phyloP scores from a whole-genome alignment of 163 green algal genomes.

The Volvox carteri region DNA sequence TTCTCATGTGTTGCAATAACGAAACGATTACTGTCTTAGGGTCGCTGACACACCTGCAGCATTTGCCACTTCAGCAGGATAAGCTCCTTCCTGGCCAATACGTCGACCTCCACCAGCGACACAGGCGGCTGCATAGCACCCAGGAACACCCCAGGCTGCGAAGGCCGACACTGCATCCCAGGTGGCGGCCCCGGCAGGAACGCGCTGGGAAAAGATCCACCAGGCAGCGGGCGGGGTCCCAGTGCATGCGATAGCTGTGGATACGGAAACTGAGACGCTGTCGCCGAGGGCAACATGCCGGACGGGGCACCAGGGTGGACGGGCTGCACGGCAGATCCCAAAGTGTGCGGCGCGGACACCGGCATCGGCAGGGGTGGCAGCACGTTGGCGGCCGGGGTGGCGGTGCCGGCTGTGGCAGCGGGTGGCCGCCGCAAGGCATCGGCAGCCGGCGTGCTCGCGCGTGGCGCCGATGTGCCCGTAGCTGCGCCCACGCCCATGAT shows the following conservation, averaged over 20 bases:
- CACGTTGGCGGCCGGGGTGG: background rate
- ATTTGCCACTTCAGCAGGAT: slow-evolving; percentile 47
- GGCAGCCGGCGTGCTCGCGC: background rate
- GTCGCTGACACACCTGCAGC: slow-evolving; percentile 15
- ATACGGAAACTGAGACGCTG: background rate
- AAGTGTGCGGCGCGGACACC: background rate
- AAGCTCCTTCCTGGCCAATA: slow-evolving; percentile 47
- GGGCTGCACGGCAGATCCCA: background rate
- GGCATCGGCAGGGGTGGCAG: background rate
- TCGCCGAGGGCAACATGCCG: background rate
- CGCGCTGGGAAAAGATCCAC: background rate
- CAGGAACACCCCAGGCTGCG: background rate
- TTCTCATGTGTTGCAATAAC: too few species aligned
- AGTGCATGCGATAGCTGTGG: background rate
- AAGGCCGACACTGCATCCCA: background rate
- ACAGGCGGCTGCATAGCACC: background rate
- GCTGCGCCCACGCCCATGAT: background rate
- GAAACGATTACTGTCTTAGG: too few species aligned
- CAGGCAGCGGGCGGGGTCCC: background rate
- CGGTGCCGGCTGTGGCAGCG: too few species aligned
- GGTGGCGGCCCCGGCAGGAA: background rate
- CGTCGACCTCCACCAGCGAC: slow-evolving; percentile 12
- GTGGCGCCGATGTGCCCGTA: background rate
- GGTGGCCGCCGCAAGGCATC: background rate
- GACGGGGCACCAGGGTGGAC: background rate